Evolutionary conservation across 2,329 filamentous ascomycete genomes (phyloP), one percentile per base, ranked within the genome.

Genomic region (Aspergillus pseudotamarii): DNA sequence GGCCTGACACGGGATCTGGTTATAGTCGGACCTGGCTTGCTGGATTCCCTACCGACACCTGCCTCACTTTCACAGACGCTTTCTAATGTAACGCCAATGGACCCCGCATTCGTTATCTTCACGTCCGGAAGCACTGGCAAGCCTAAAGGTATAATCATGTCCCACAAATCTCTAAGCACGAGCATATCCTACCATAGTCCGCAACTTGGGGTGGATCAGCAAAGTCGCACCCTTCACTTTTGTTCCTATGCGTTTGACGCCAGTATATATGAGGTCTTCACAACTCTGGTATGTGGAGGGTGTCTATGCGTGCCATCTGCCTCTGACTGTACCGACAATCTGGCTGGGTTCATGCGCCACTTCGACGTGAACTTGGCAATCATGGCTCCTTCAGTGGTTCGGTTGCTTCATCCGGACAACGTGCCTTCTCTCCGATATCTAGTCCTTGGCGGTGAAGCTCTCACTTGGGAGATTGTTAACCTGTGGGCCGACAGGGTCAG

Each of bases 131-230:
- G 14, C 16, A 45, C 41, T 1, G 41, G 41, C 6, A 45, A 45
- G 19, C 41, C 41, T 21, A 84, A 84, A 61, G 86, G 86, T 3
- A 81, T 87, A n/a, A 82, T 86, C 43, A 86, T 88, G 63, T 83
- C 82, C 2, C 88, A 89, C 64, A 6, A 19, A 19, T 19, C 16
- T 45, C 16, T 45, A 14, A 45, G 41, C 19, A 45, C 41, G 2
- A 45, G 41, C 41, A 45, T 45, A 14, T 19, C n/a, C 8, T 45
- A 45, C 19, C 41, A 45, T 4, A 8, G 14, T 19, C 14, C 16
- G 41, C 41, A 6, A 19, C 41, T 45, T 0, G 6, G 41, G 19
- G 41, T 19, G 16, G 6, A 14, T n/a, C 5, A 45, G 41, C 14
- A 19, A 19, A 19, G 6, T 19, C 41, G 41, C 8, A 19, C 14